Evolutionary conservation across 805 yeast genomes (phyloP).

Genomic region (Danielozyma ontarioensis): DNA sequence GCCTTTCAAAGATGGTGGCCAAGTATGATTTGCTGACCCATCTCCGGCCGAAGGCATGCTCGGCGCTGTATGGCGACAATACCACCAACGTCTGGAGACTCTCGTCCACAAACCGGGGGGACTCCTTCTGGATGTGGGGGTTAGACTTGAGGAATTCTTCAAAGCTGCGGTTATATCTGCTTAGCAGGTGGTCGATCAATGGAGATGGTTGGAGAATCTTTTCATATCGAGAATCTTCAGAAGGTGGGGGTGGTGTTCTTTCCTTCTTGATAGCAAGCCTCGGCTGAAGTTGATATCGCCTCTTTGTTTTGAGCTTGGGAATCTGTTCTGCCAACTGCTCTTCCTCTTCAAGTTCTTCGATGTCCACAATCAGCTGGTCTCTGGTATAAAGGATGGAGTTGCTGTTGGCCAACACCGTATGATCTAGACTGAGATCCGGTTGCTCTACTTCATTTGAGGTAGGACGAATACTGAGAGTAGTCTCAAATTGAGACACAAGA

Average conservation of each 20-base stretch:
- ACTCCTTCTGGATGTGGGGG: conserved; percentile 36
- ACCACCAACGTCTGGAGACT: conserved; percentile 52
- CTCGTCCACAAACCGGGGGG: conserved; percentile 30
- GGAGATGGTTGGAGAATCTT: conserved; percentile 30
- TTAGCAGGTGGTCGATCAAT: conserved; percentile 28
- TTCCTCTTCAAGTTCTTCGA: conserved; percentile 31
- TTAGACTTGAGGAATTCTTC: conserved; percentile 37
- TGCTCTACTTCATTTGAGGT: conserved; percentile 27
- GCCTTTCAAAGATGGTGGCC: conserved; percentile 73
- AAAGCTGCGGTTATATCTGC: conserved; percentile 38
- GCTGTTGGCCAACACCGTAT: conserved; percentile 24
- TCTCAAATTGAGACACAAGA: conserved; percentile 34
- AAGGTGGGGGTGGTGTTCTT: conserved; percentile 1
- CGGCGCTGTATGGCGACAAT: conserved; percentile 63
- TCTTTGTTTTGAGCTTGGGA: conserved; percentile 30
- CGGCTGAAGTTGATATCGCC: conserved; percentile 26
- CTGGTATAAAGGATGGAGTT: conserved; percentile 22
- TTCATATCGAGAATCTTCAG: conserved; percentile 18
- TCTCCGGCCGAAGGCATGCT: conserved; percentile 66
- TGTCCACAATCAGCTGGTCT: conserved; percentile 28
- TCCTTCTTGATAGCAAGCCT: conserved; percentile 12
- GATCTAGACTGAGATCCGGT: conserved; percentile 37
- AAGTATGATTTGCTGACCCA: conserved; percentile 71
- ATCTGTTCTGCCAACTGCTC: conserved; percentile 31
- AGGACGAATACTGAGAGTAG: conserved; percentile 38